phyloP scores from a whole-genome alignment of 257 asterid species.

The Haberlea rhodopensis region DNA sequence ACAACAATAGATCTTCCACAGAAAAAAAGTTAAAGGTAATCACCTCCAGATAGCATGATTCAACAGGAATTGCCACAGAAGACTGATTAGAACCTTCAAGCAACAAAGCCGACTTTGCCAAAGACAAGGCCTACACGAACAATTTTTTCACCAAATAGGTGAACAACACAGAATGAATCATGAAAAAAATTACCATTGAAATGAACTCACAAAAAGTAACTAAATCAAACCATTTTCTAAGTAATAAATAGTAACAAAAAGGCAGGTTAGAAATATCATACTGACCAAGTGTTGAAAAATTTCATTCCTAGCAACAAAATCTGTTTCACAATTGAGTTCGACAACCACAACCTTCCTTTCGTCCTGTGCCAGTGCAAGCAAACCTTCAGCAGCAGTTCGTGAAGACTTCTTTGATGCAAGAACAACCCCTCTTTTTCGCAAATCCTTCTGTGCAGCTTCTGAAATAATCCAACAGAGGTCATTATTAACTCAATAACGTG shows the following conservation, averaged over 20 bases:
- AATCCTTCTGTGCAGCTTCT: constrained; percentile 93
- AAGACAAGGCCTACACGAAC: constrained; percentile 61
- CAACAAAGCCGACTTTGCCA: constrained; percentile 75
- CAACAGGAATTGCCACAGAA: constrained; percentile 45
- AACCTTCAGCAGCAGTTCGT: constrained; percentile 87
- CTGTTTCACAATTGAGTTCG: constrained; percentile 95
- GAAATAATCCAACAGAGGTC: constrained; percentile 33
- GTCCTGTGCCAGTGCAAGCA: constrained; percentile 84
- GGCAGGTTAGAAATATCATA: constrained; percentile 25
- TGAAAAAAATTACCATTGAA: constrained; percentile 6
- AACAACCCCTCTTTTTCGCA: constrained; percentile 93
- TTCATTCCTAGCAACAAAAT: constrained; percentile 96
- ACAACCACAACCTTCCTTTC: constrained; percentile 63
- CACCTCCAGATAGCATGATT: constrained; percentile 67
- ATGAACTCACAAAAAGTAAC: not conserved
- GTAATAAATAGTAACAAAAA: constrained; percentile 21
- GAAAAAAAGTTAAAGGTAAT: constrained; percentile 20
- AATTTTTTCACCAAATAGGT: constrained; percentile 15
- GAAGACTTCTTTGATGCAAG: too few species aligned
- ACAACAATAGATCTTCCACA: too few species aligned
- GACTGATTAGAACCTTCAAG: constrained; percentile 57
- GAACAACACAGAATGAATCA: constrained; percentile 10
- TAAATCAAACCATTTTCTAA: constrained; percentile 3
- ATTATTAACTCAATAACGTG: constrained; percentile 10
- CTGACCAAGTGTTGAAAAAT: constrained; percentile 88